Evolutionary conservation across 2,329 filamentous ascomycete species (phyloP).

Genomic region (Trichophyton simii): DNA sequence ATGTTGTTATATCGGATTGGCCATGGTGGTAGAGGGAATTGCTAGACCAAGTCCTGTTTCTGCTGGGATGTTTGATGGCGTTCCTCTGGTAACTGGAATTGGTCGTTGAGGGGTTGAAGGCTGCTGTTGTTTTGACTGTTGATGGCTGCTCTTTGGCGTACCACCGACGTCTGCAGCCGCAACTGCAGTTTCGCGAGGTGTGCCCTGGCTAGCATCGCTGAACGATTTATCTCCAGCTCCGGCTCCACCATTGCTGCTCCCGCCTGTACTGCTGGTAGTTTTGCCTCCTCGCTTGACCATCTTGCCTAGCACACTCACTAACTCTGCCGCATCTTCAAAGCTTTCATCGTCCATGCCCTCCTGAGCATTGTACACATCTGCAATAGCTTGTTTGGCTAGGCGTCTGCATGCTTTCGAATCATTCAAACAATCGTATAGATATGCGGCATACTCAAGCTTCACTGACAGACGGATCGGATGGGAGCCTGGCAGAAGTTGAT

Average conservation of each 20-base stretch:
- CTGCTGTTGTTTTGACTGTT: constrained; percentile 3
- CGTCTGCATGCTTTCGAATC: constrained; percentile 63
- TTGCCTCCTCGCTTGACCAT: constrained; percentile 67
- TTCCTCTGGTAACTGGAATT: background rate
- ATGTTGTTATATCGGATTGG: constrained; percentile 1
- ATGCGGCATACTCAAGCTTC: constrained; percentile 84
- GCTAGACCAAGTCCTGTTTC: background rate
- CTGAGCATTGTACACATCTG: constrained; percentile 79
- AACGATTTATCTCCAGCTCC: constrained; percentile 19
- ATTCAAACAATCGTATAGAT: constrained; percentile 83
- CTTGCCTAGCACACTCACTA: constrained; percentile 72
- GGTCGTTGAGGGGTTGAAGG: background rate
- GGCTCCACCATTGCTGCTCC: constrained; percentile 22
- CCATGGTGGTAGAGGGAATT: constrained; percentile 6
- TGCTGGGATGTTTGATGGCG: background rate
- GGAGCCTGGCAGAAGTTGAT: constrained; percentile 66
- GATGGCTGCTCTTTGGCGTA: constrained; percentile 11
- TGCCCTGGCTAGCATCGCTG: constrained; percentile 23
- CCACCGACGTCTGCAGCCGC: constrained; percentile 5
- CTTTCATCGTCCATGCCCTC: constrained; percentile 93
- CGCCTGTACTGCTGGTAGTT: constrained; percentile 19
- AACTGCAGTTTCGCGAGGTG: constrained; percentile 10
- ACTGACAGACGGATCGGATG: constrained; percentile 82
- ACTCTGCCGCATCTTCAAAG: constrained; percentile 79
- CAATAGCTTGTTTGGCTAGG: constrained; percentile 69